Evolutionary conservation across 2,329 filamentous ascomycete species (phyloP).

Genomic region (Colletotrichum nymphaeae): DNA sequence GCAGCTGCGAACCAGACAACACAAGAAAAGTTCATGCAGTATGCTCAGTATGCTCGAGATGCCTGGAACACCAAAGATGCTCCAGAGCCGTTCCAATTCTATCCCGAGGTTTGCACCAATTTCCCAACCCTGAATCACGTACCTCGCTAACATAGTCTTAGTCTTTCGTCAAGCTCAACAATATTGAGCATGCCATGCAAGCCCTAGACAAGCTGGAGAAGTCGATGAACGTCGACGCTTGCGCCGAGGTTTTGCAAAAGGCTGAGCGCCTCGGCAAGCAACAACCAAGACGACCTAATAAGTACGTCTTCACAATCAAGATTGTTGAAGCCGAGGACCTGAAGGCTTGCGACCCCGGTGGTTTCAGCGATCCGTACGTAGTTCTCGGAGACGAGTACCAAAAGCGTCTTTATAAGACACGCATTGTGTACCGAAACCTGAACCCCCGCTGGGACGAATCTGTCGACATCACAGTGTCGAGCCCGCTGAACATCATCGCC

Average conservation of each 20-base stretch:
- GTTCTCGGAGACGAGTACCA: constrained; percentile 98
- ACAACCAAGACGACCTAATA: constrained; percentile 75
- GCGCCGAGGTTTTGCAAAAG: constrained; percentile 82
- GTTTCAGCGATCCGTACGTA: constrained; percentile 95
- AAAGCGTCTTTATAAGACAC: constrained; percentile 93
- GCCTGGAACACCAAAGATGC: constrained; percentile 93
- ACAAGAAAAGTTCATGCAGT: constrained; percentile 92
- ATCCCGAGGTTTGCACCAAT: constrained; percentile 78
- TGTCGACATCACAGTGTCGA: constrained; percentile 93
- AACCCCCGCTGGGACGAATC: constrained; percentile 98
- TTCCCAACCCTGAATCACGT: not conserved
- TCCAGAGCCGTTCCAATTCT: constrained; percentile 96
- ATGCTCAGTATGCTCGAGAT: constrained; percentile 93
- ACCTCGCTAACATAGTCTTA: constrained; percentile 48
- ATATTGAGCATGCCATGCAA: constrained; percentile 93
- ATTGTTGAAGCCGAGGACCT: constrained; percentile 97
- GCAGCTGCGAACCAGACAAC: constrained; percentile 81
- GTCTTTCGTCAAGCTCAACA: constrained; percentile 98
- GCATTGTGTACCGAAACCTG: constrained; percentile 88
- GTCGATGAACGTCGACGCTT: constrained; percentile 91
- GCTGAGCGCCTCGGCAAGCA: constrained; percentile 77
- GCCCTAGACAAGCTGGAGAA: constrained; percentile 92
- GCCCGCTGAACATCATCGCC: constrained; percentile 92
- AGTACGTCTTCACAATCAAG: constrained; percentile 98
- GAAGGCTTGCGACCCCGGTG: constrained; percentile 97